A percentile compares a stretch with the other conserved stretches of the same genome.
These are phyloP conservation scores for Solanum ossicruentum DNA, from an alignment of 257 asterid genomes.

Conservation along the genomic window DNA sequence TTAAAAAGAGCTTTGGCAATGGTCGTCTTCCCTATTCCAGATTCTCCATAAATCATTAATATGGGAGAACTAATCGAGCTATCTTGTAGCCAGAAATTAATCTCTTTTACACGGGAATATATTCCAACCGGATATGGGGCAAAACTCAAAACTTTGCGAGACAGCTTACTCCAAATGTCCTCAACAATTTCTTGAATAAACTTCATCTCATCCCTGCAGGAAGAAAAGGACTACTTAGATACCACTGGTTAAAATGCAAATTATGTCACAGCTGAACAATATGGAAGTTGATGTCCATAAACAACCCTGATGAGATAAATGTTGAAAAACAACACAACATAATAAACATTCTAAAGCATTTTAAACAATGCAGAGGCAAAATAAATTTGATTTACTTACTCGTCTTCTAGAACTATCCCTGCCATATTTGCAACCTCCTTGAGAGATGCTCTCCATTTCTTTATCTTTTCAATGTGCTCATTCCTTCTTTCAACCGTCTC, in stretches of 20 bases:
- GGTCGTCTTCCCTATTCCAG: constrained; percentile 8
- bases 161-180: background rate
- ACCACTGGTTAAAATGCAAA: background rate
- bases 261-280: background rate
- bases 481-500: background rate
- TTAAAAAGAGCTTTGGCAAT: constrained; percentile 2
- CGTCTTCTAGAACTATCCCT: constrained; percentile 1
- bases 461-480: background rate
- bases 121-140: constrained; percentile 5
- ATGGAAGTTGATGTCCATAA: background rate
- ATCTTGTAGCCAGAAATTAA: constrained; percentile 3
- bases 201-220: background rate
- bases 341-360: background rate
- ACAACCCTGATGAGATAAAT: background rate
- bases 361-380: background rate
- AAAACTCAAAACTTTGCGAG: background rate
- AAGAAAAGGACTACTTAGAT: background rate
- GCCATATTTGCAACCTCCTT: constrained; percentile 1
- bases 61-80: background rate
- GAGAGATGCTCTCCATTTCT: constrained; percentile 1
- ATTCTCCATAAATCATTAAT: background rate
- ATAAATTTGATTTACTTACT: background rate
- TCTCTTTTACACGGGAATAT: background rate
- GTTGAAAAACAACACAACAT: background rate
- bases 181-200: constrained; percentile 3